Evolutionary conservation across 257 asterid genomes (phyloP).

Genomic region (Scutellaria galericulata): DNA sequence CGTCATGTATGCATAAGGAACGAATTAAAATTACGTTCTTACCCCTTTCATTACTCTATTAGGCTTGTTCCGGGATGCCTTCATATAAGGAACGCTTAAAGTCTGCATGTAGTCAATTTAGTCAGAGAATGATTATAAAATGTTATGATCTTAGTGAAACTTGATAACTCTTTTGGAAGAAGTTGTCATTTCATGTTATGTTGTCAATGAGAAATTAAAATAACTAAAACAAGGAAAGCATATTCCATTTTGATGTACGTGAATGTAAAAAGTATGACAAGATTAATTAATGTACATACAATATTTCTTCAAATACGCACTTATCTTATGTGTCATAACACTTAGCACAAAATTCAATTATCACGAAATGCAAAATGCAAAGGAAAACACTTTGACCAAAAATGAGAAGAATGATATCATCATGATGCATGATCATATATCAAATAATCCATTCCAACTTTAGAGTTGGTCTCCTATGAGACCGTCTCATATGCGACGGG

Average conservation of each 20-base stretch:
- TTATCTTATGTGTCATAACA: neutral
- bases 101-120: constrained; percentile 52
- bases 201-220: too few relatives aligned
- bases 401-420: too few relatives aligned
- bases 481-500: too few relatives aligned
- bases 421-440: too few relatives aligned
- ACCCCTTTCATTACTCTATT: constrained; percentile 61
- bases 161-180: too few relatives aligned
- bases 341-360: too few relatives aligned
- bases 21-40: constrained; percentile 26
- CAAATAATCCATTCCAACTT: too few relatives aligned
- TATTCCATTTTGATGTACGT: neutral
- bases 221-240: too few relatives aligned
- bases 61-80: constrained; percentile 63
- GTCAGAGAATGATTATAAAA: neutral
- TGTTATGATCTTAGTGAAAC: neutral
- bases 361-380: neutral
- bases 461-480: too few relatives aligned
- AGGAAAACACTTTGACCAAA: neutral
- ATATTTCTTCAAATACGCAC: neutral
- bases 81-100: constrained; percentile 85
- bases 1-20: neutral
- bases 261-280: neutral
- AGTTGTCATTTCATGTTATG: too few relatives aligned
- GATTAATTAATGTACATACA: neutral